phyloP scores from a whole-genome alignment of 2,329 filamentous ascomycete species.

The Botrytis elliptica region DNA sequence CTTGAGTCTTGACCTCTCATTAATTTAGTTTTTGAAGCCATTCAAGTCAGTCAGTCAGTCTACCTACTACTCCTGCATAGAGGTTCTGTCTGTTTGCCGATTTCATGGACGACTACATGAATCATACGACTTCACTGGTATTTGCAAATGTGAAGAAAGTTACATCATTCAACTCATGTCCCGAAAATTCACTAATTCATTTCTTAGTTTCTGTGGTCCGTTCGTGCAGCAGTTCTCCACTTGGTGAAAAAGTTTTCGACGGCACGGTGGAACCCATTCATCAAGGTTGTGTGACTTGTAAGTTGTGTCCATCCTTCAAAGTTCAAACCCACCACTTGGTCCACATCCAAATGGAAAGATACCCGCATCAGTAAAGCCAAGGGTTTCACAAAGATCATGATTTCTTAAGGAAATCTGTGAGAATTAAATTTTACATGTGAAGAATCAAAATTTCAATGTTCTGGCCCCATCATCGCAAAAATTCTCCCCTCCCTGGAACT shows the following conservation, averaged over 20 bases:
- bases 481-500: neutral
- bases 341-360: neutral
- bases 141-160: neutral
- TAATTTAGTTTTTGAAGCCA: neutral
- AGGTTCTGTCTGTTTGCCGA: neutral
- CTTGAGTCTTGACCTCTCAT: neutral
- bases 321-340: neutral
- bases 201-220: neutral
- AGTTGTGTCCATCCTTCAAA: neutral
- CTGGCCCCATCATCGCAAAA: neutral
- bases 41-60: neutral
- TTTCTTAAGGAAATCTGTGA: neutral
- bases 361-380: neutral
- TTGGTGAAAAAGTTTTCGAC: neutral
- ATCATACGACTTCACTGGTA: neutral
- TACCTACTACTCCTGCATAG: neutral
- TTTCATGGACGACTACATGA: neutral
- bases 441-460: neutral
- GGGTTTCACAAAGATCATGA: neutral
- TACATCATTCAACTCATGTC: neutral
- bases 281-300: neutral
- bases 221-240: slow-evolving; percentile 5
- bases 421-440: neutral
- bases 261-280: neutral
- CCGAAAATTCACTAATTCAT: neutral